Evolutionary conservation across 352 stramenopile genomes (phyloP).

Genomic region (Globisporangium paroecandrum): DNA sequence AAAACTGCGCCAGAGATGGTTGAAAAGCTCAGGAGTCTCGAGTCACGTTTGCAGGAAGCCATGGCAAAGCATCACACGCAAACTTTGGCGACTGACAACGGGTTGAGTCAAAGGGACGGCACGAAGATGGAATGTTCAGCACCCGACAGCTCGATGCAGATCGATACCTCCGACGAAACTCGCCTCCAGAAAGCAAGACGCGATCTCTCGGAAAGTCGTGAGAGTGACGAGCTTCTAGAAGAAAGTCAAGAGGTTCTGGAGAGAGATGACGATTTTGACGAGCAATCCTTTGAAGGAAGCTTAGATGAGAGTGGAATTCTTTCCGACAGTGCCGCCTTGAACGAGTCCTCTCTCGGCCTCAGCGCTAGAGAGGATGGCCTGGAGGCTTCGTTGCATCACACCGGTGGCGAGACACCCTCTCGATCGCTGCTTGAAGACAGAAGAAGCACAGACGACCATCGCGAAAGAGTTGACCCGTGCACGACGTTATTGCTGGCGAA

Average conservation of each 20-base stretch:
- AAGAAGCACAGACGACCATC: background rate
- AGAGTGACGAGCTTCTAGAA: constrained; percentile 4
- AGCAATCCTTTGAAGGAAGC: constrained; percentile 6
- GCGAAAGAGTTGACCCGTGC: background rate
- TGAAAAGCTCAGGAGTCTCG: constrained; percentile 38
- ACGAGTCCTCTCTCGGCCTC: background rate
- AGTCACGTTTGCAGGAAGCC: constrained; percentile 39
- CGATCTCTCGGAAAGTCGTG: constrained; percentile 6
- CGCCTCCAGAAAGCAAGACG: background rate
- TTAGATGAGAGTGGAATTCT: background rate
- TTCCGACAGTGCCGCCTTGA: background rate
- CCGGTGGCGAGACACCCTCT: background rate
- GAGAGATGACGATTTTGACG: constrained; percentile 4
- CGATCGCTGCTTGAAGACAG: background rate
- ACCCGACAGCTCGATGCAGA: background rate
- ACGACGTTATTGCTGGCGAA: constrained; percentile 1
- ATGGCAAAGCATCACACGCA: background rate
- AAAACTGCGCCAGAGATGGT: constrained; percentile 46
- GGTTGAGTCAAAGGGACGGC: background rate
- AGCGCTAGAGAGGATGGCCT: background rate
- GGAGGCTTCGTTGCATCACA: background rate
- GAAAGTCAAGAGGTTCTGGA: constrained; percentile 1
- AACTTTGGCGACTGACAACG: background rate
- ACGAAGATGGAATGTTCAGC: background rate
- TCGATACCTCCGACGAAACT: too few species aligned